Conservation (phyloP, 1,139 yeast species). For the Hyphopichia pseudoburtonii region DNA sequence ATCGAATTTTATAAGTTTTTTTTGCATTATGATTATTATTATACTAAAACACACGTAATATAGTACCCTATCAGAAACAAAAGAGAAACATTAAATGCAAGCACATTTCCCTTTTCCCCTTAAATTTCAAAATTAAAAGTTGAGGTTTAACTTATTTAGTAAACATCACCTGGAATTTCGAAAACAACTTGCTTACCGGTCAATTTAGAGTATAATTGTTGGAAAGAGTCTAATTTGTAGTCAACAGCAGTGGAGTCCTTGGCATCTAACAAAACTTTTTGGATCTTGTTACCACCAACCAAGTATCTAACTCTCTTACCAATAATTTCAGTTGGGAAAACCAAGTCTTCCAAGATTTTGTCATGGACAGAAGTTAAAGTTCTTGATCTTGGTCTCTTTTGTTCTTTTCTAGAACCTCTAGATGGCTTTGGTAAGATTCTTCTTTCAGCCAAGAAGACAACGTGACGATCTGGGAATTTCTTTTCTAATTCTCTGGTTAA, state of each 20-base stretch:
- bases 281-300: slow-evolving; percentile 98
- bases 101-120: neutral
- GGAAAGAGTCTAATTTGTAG: slow-evolving; percentile 99
- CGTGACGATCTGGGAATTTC: slow-evolving; percentile 99
- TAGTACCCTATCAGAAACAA: slow-evolving; percentile 3
- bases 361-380: slow-evolving; percentile 99
- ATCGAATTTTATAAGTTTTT: neutral
- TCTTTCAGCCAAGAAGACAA: slow-evolving; percentile 99
- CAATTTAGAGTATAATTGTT: slow-evolving; percentile 96
- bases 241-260: slow-evolving; percentile 97
- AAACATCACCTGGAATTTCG: slow-evolving; percentile 80
- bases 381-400: slow-evolving; percentile 99
- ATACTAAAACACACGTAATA: slow-evolving; percentile 7
- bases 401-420: slow-evolving; percentile 87
- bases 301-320: slow-evolving; percentile 99
- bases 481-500: slow-evolving; percentile 99
- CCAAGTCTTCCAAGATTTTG: slow-evolving; percentile 97
- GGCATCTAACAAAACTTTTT: slow-evolving; percentile 96
- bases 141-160: slow-evolving; percentile 26
- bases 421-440: slow-evolving; percentile 98
- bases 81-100: neutral
- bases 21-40: slow-evolving; percentile 5
- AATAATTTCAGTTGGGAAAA: slow-evolving; percentile 98
- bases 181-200: slow-evolving; percentile 99
- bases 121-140: neutral